A percentile compares a stretch with the other conserved stretches of the same genome.
These are phyloP conservation scores for Hypoxylon rubiginosum DNA, from an alignment of 2,329 filamentous ascomycete species.

Conservation along the genomic window DNA sequence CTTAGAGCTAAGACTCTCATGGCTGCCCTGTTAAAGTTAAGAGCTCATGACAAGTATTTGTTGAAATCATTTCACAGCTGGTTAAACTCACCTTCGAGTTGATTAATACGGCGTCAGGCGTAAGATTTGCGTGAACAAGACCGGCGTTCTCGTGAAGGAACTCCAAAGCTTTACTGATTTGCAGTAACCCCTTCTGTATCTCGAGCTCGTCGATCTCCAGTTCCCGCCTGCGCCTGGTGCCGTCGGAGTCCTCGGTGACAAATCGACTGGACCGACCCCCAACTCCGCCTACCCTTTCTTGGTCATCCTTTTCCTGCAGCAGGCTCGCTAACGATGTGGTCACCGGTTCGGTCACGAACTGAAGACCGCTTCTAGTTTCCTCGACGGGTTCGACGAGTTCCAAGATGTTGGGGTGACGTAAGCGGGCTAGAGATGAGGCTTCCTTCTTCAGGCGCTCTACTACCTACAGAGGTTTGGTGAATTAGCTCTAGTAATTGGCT, in stretches of 20 bases:
- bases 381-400: slow-evolving; percentile 96
- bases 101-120: slow-evolving; percentile 91
- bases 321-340: slow-evolving; percentile 88
- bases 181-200: slow-evolving; percentile 94
- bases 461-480: slow-evolving; percentile 55
- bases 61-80: slow-evolving; percentile 1
- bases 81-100: slow-evolving; percentile 81
- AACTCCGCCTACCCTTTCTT: slow-evolving; percentile 77
- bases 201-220: slow-evolving; percentile 96
- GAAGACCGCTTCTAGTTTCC: slow-evolving; percentile 90
- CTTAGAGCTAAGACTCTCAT: background rate
- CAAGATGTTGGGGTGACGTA: slow-evolving; percentile 91
- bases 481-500: background rate
- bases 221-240: slow-evolving; percentile 79
- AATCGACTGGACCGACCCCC: slow-evolving; percentile 82
- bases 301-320: slow-evolving; percentile 88
- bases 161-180: slow-evolving; percentile 93
- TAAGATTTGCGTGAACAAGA: slow-evolving; percentile 93
- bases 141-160: slow-evolving; percentile 96
- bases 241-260: slow-evolving; percentile 83
- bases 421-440: slow-evolving; percentile 85
- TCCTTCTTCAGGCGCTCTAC: slow-evolving; percentile 92
- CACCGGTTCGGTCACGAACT: slow-evolving; percentile 95
- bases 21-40: background rate
- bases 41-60: background rate